Base-by-base conservation (phyloP, 2,329 filamentous ascomycete genomes). In the Ophiostoma piceae region DNA sequence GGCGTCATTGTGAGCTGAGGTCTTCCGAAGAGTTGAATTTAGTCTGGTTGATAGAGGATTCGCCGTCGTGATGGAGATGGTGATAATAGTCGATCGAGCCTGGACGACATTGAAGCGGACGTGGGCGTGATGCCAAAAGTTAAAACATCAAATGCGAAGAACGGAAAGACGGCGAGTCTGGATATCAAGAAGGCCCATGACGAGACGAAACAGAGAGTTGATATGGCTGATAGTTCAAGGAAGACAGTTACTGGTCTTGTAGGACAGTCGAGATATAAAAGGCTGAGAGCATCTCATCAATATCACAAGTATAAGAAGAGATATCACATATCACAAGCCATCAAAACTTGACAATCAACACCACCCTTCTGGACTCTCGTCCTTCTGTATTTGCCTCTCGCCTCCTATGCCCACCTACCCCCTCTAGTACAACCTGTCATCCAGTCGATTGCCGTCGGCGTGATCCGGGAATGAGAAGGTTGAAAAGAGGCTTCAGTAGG, bases 1-100 rank as follows among this genome's bases (percentile, higher is more conserved):
- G 73, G 70, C 51, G 66, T 67, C 64, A 32, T 72, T 57, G 51
- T 14, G 51, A 26, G 22, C 9, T 12, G 11, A 8, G 51, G 9
- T 4, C 3, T 57, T 11, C 6, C 26, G 7, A 3, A 12, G n/a
- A 7, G 22, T 26, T 2, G 51, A 5, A 14, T 57, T 57, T 4
- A 12, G 51, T 29, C 2, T 26, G n/a, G 51, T 4, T 12, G 51
- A 22, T 57, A 6, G n/a, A 57, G 51, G 51, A 57, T 8, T 26
- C 22, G 51, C 51, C 51, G 51, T 57, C 22, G 51, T n/a, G 51
- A 26, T 57, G n/a, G 7, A 26, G 22, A 57, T 57, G 22, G 22
- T 57, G n/a, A 14, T 57, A 26, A 7, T 9, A 57, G n/a, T 22
- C 51, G 51, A 2, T 26, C 9, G 51, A 26, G 22, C 26, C n/a